Base-by-base conservation (phyloP, 179 eudicot species). In the Pouteria campechiana region DNA sequence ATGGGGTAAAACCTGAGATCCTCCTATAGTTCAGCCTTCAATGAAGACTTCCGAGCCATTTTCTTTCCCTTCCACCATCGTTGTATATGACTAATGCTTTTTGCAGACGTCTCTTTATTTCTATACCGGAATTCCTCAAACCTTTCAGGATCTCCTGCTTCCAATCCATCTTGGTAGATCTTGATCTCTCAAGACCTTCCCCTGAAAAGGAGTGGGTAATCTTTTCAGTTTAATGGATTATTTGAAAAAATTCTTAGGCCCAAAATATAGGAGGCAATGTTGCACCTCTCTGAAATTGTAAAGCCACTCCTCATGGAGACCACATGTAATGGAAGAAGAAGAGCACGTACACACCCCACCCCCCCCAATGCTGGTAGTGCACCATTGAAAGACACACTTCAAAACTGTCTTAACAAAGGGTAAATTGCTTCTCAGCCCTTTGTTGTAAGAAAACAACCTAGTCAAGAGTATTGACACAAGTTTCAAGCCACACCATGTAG, bases 41-140 rank as follows among this genome's bases (percentile, higher is more conserved):
- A 48, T 2, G 79, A 57, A 9, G 50, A 46, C 58, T 74, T 73
- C 67, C 62, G 47, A 23, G 35, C 25, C 11, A 53, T 64, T 36
- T 41, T 72, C 47, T 52, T 73, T 10, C 69, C 61, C 57, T 24
- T 64, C 95, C 93, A 85, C 95, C 93, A 85, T 50, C 57, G 35
- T 21, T 52, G 61, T 35, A 81, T 45, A 48, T 44, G 49, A 38
- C 53, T 25, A 24, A 81, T 57, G 25, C 72, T 58, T 49, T 63
- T 44, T 52, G 56, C 1, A 77, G 77, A 3, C 64, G 86, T 21
- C 36, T 64, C 55, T 67, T 78, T 23, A 86, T 36, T 23, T 50
- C 57, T 46, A 68, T 65, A 32, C 89, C 76, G 0, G 73, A 59
- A 21, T 58, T 65, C 12, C 25, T 32, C 4, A 81, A 36, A 14